Percentiles rank a stretch among this genome's conserved stretches.
phyloP scores from a whole-genome alignment of 2,329 filamentous ascomycete species.

The Chrysoporthe deuterocubensis region DNA sequence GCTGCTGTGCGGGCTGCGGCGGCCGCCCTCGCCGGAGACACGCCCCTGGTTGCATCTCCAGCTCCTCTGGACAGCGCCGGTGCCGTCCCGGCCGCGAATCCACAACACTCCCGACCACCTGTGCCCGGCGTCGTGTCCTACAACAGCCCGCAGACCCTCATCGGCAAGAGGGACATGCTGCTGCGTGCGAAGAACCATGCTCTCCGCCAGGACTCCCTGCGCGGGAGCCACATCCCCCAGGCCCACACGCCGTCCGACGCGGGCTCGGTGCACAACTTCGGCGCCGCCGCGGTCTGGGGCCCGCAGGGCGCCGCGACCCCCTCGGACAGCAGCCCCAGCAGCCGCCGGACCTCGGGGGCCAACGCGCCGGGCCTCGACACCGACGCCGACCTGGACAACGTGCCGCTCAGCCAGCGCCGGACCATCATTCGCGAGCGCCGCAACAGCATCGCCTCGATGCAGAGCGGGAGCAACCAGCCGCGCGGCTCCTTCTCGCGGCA shows the following conservation, averaged over 20 bases:
- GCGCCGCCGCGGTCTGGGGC: constrained; percentile 4
- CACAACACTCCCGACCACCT: constrained; percentile 34
- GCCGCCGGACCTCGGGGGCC: constrained; percentile 15
- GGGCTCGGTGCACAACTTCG: constrained; percentile 43
- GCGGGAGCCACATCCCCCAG: constrained; percentile 7
- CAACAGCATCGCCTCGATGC: constrained; percentile 43
- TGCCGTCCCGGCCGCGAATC: constrained; percentile 17
- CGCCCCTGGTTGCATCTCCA: constrained; percentile 31
- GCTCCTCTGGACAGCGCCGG: constrained; percentile 25
- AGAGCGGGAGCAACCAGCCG: constrained; percentile 16
- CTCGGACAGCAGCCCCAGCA: constrained; percentile 15
- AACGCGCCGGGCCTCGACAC: background rate
- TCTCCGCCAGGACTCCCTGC: constrained; percentile 32
- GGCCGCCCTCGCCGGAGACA: constrained; percentile 17
- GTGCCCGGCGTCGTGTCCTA: constrained; percentile 55
- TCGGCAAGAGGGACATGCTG: constrained; percentile 59
- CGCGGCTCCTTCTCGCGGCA: background rate
- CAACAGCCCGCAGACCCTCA: constrained; percentile 57
- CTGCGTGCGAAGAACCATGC: constrained; percentile 50
- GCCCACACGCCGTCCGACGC: constrained; percentile 45
- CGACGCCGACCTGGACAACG: constrained; percentile 63
- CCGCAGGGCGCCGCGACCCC: constrained; percentile 20
- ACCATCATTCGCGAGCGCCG: constrained; percentile 59
- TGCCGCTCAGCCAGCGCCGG: constrained; percentile 72
- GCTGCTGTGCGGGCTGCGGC: constrained; percentile 31